phyloP scores from a whole-genome alignment of 441 rosid genomes.

The Populus tomentosa region DNA sequence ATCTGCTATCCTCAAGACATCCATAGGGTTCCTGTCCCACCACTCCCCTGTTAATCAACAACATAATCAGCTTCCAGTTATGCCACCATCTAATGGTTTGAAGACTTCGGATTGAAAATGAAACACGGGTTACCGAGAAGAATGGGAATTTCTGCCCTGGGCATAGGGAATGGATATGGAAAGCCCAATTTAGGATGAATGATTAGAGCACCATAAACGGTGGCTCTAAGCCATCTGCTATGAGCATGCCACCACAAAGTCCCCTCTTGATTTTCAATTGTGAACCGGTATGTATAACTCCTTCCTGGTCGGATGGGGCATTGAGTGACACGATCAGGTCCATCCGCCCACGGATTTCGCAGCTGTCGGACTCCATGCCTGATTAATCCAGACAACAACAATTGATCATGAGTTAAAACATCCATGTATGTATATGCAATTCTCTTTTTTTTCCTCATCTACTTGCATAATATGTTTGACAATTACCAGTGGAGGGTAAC shows the following conservation, averaged over 20 bases:
- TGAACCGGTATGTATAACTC: conserved; percentile 73
- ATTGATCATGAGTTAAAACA: not conserved
- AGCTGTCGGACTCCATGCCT: conserved; percentile 90
- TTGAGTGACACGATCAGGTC: conserved; percentile 84
- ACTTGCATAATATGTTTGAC: not conserved
- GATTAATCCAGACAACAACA: not conserved
- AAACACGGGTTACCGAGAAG: conserved; percentile 48
- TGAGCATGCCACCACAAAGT: conserved; percentile 99
- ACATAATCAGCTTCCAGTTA: not conserved
- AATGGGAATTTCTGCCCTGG: conserved; percentile 58
- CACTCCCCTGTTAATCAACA: conserved; percentile 57
- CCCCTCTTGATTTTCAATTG: conserved; percentile 79
- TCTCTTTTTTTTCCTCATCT: not conserved
- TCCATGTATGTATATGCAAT: not conserved
- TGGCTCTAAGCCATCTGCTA: conserved; percentile 88
- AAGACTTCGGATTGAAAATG: not conserved
- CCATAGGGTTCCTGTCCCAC: conserved; percentile 87
- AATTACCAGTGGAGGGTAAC: conserved; percentile 81
- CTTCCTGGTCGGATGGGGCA: conserved; percentile 84
- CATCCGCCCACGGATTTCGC: conserved; percentile 92
- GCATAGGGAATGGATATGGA: conserved; percentile 69
- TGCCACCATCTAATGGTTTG: not conserved
- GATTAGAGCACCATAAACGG: conserved; percentile 85
- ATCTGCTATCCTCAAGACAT: conserved; percentile 53
- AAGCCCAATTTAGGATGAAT: conserved; percentile 60